Percentiles rank a stretch among this genome's conserved stretches.
Evolutionary conservation across 2,329 filamentous ascomycete genomes (phyloP).

Genomic region (Colletotrichum paranaense): DNA sequence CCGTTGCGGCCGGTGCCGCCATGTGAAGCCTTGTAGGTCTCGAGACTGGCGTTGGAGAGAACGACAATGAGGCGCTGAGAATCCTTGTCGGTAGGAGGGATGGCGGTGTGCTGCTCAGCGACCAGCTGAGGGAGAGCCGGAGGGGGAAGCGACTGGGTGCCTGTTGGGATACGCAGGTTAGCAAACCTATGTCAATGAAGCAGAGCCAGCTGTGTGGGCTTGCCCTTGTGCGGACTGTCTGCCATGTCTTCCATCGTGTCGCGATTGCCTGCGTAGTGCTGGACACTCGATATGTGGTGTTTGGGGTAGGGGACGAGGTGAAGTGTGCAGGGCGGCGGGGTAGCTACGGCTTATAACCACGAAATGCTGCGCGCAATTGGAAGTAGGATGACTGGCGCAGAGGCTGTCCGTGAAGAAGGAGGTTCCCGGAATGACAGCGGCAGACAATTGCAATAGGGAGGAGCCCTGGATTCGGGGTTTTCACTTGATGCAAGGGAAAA

Average conservation of each 20-base stretch:
- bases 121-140: conserved; percentile 91
- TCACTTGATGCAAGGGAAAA: conserved; percentile 16
- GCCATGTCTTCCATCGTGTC: neutral
- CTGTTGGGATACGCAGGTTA: conserved; percentile 54
- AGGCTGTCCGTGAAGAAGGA: neutral
- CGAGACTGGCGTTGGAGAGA: conserved; percentile 94
- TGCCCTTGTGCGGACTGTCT: conserved; percentile 4
- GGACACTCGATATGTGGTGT: neutral
- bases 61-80: conserved; percentile 94
- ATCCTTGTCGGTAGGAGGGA: conserved; percentile 88
- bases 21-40: conserved; percentile 94
- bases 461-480: conserved; percentile 35
- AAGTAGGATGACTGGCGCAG: neutral
- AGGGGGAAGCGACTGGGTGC: conserved; percentile 94
- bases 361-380: neutral
- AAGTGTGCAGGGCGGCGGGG: neutral
- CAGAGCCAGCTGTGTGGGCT: neutral
- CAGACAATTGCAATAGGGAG: neutral
- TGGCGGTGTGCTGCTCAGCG: conserved; percentile 90
- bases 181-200: neutral
- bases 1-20: conserved; percentile 73
- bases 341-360: neutral
- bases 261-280: neutral
- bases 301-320: neutral
- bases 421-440: neutral